These are phyloP conservation scores for Pharnaceum exiguum DNA, from an alignment of 148 eudicot species.

Conservation along the genomic window DNA sequence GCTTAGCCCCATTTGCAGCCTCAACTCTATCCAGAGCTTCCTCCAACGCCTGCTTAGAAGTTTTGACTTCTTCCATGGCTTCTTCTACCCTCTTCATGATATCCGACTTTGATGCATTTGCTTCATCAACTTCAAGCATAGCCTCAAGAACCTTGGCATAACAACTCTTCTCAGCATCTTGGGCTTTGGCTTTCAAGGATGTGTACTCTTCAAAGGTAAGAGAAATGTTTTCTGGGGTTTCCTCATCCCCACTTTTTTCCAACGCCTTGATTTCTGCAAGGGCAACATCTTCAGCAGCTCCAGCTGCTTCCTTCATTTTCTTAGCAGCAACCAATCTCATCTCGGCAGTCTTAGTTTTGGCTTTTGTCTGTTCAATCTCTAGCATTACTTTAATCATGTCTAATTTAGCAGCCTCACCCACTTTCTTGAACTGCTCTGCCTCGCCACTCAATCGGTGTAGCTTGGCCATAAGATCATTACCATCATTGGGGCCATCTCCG, in stretches of 20 bases:
- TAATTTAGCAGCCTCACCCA: conserved; percentile 61
- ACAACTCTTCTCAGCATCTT: conserved; percentile 51
- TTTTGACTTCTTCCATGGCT: conserved; percentile 73
- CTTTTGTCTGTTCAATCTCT: conserved; percentile 69
- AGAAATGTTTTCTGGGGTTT: conserved; percentile 36
- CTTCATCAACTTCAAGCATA: conserved; percentile 55
- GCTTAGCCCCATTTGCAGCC: conserved; percentile 57
- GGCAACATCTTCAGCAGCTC: conserved; percentile 81
- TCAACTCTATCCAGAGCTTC: conserved; percentile 74
- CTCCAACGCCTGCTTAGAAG: conserved; percentile 63
- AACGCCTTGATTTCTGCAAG: conserved; percentile 80
- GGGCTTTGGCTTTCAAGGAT: conserved; percentile 51
- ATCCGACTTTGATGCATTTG: conserved; percentile 48
- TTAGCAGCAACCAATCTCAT: conserved; percentile 68
- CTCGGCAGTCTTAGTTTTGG: conserved; percentile 68
- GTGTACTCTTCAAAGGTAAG: conserved; percentile 71
- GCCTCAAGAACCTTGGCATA: conserved; percentile 44
- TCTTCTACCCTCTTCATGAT: conserved; percentile 66
- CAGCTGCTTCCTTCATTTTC: conserved; percentile 91
- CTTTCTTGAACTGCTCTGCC: conserved; percentile 67
- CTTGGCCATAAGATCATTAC: conserved; percentile 43
- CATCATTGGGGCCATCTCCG: conserved; percentile 22
- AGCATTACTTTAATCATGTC: conserved; percentile 61
- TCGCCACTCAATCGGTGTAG: conserved; percentile 64
- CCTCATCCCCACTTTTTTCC: conserved; percentile 32